Conservation (phyloP, 495 filamentous ascomycete species). For the Durotheca rogersii region DNA sequence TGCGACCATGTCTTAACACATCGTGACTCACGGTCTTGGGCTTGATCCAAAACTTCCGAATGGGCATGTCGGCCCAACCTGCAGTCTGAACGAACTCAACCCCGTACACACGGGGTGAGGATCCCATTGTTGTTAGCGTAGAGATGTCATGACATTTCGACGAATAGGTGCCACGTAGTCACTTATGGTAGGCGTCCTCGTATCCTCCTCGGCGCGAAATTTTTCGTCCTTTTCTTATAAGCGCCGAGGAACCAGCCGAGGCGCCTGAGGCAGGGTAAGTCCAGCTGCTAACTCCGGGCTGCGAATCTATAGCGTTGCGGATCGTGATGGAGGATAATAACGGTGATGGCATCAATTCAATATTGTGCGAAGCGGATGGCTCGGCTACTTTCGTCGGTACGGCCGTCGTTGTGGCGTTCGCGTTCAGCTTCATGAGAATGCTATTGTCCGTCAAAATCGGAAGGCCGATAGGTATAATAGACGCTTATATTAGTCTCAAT, state of each 20-base stretch:
- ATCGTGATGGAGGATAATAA: slow-evolving; percentile 19
- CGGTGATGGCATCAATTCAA: too few relatives aligned
- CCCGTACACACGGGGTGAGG: too few relatives aligned
- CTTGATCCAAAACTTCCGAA: slow-evolving; percentile 9
- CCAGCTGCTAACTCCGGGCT: slow-evolving; percentile 8
- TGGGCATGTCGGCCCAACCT: slow-evolving; percentile 20
- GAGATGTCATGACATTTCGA: too few relatives aligned
- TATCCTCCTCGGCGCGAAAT: not conserved
- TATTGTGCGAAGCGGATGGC: too few relatives aligned
- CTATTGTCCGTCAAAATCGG: slow-evolving; percentile 7
- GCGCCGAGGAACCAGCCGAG: not conserved
- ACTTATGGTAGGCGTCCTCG: not conserved
- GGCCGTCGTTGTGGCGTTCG: slow-evolving; percentile 4
- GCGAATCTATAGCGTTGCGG: slow-evolving; percentile 18
- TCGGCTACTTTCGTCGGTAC: too few relatives aligned
- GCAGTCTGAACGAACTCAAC: not conserved
- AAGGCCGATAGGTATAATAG: not conserved
- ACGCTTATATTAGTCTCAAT: too few relatives aligned
- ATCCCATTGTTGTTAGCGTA: too few relatives aligned
- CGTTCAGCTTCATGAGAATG: slow-evolving; percentile 12
- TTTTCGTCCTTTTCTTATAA: not conserved
- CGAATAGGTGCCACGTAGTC: too few relatives aligned
- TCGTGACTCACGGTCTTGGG: slow-evolving; percentile 26
- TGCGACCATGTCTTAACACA: slow-evolving; percentile 17
- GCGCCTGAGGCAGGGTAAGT: slow-evolving; percentile 7